Evolutionary conservation across 768 basidiomycete species (phyloP), one percentile per base, ranked within the genome.

Genomic region (Punctularia strigosozonata): DNA sequence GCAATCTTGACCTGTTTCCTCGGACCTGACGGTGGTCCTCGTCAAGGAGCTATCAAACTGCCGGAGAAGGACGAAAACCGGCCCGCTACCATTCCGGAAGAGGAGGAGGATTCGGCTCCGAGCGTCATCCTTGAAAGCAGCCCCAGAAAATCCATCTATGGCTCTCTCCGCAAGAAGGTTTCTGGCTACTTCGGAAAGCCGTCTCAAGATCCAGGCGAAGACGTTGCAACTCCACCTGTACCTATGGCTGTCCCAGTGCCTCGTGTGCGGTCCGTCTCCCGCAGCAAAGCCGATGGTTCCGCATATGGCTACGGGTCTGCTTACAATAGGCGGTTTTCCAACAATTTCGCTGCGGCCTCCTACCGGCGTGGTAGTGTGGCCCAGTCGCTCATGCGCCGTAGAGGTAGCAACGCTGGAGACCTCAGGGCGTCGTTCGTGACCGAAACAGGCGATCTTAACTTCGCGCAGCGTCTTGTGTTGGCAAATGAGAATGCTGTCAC

Each of bases 401-500:
- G 73, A 33, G 68, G 69, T 31, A 74, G 71, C 52, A 65, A 61
- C 42, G 36, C 43, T 18, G 46, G 47, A 24, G 43, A 40, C 3
- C n/a, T 10, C 12, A 42, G 6, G 36, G 36, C 20, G 54, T 62
- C 34, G 73, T 72, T 36, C 65, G 60, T 25, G 31, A 55, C 52
- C 28, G 63, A 62, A 6, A 63, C 63, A 0, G 49, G 65, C 24
- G 81, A 82, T 46, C 68, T 89, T 37, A 89, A 86, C 50, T 89
- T 97, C 47, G 82, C 92, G 0, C 87, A 94, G 54, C 71, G 88
- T 43, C 53, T 94, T 18, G 61, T 94, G 31, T 77, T 92, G 65
- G 94, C 94, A 15, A 95, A 95, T 58, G 91, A 95, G 59, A 85
- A 89, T 48, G 83, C 88, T 10, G 90, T 91, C 4, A 92, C 88